Conservation (phyloP, 176 grass and related monocot genomes). For the Poa pratensis region DNA sequence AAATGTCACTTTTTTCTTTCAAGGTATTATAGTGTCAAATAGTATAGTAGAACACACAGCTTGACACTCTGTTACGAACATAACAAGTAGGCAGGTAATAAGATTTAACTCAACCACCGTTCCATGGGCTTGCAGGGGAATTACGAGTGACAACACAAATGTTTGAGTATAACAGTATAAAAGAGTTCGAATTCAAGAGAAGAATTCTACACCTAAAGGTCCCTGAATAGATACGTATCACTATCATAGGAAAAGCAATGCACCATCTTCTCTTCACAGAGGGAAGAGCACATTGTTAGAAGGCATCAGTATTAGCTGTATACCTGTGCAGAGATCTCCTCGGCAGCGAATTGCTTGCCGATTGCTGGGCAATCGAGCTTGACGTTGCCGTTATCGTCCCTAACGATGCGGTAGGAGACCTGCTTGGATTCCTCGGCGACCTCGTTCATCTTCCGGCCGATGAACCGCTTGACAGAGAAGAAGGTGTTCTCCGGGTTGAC, state of each 20-base stretch:
- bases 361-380: conserved; percentile 77
- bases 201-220: not conserved
- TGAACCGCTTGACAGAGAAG: conserved; percentile 81
- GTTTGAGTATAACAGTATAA: not conserved
- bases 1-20: not conserved
- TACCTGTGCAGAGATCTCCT: conserved; percentile 82
- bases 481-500: conserved; percentile 88
- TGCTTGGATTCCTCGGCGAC: conserved; percentile 80
- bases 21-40: not conserved
- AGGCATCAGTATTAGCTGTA: not conserved
- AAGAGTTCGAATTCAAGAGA: not conserved
- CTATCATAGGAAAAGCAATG: conserved; percentile 5
- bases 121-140: not conserved
- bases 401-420: conserved; percentile 64
- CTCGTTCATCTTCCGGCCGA: conserved; percentile 81
- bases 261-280: not conserved
- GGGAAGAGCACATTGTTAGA: not conserved
- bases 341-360: conserved; percentile 69
- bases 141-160: not conserved
- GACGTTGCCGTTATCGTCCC: conserved; percentile 77
- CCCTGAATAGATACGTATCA: not conserved
- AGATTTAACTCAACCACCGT: not conserved
- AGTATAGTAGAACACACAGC: not conserved
- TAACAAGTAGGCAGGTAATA: not conserved
- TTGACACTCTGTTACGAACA: not conserved